Evolutionary conservation across 768 basidiomycete species (phyloP).

Genomic region (Phaffia australis): DNA sequence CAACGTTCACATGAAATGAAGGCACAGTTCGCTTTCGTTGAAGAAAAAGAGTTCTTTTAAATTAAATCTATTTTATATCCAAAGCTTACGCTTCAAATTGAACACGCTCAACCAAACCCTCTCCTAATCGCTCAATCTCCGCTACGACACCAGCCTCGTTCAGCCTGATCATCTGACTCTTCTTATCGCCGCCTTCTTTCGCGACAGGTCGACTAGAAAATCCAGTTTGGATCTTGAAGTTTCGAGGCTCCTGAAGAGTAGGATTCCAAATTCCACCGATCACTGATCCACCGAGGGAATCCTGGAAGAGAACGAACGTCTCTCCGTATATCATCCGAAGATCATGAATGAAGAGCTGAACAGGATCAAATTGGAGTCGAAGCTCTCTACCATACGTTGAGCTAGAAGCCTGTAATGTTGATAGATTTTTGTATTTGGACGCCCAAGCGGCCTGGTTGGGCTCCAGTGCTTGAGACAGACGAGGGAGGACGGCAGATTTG

Average conservation of each 20-base stretch:
- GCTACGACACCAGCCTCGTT: constrained; percentile 57
- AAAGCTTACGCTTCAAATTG: constrained; percentile 19
- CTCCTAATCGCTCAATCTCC: constrained; percentile 68
- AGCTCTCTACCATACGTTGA: constrained; percentile 34
- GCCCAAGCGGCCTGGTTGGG: constrained; percentile 47
- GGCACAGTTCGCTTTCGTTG: too few relatives aligned
- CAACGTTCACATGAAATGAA: too few relatives aligned
- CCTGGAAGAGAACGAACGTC: constrained; percentile 72
- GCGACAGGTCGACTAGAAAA: constrained; percentile 58
- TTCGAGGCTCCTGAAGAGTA: constrained; percentile 38
- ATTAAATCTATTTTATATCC: too few relatives aligned
- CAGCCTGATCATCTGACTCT: constrained; percentile 53
- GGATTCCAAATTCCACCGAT: constrained; percentile 86
- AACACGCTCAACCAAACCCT: constrained; percentile 49
- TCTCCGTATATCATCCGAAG: constrained; percentile 67
- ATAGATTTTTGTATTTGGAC: constrained; percentile 42
- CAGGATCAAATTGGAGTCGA: constrained; percentile 72
- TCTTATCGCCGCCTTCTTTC: constrained; percentile 36
- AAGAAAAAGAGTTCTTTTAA: too few relatives aligned
- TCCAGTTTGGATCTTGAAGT: constrained; percentile 71
- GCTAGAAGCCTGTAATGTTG: constrained; percentile 40
- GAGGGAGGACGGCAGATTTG: constrained; percentile 52
- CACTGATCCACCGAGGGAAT: constrained; percentile 62
- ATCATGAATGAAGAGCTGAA: constrained; percentile 53
- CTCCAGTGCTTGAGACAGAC: constrained; percentile 61